Base-by-base conservation (phyloP, 176 grass and related monocot species). In the Elaeis guineensis region DNA sequence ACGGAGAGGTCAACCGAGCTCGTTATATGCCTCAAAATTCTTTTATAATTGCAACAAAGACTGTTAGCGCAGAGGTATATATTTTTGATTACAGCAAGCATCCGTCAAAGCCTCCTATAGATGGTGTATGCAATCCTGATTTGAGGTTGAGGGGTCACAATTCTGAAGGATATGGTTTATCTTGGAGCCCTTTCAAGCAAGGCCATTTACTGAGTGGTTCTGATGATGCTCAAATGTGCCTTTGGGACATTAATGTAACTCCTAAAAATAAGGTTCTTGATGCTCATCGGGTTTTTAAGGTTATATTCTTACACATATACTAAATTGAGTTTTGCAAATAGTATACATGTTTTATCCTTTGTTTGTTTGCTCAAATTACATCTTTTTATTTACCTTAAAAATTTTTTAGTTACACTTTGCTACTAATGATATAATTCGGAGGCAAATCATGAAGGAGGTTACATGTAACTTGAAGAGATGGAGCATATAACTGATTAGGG, bases 1-100 rank as follows among this genome's bases (percentile, higher is more conserved):
- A 96, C 63, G 91, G 91, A 65, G 91, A 96, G 69, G 87, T 96
- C 50, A 90, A 96, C 20, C 71, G 91, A 71, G 91, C 91, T 70
- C 86, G 91, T 3, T 96, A 96, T 81, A 96, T 96, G 91, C 91
- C 91, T 25, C 91, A 96, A 75, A 96, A 96, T 86, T 54, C 87
- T 64, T 96, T 85, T 79, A 82, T 96, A 72, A 96, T 96, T 77
- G 91, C 91, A 57, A 96, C 91, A 20, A 96, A 96, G 82, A 93
- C 93, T 62, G 81, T 98, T 58, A 92, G 84, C 65, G 84, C 88
- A 25, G 93, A 98, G 70, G 88, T 98, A 55, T 98, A 92, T 83
- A 85, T 98, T 58, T 98, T 98, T 17, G 88, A 98, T 70, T 98
- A 89, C 62, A 93, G 93, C 82, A 98, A 89, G 68, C 93, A 98